Evolutionary conservation across 306 rosid genomes (phyloP).

Genomic region (Fragaria nilgerrensis): DNA sequence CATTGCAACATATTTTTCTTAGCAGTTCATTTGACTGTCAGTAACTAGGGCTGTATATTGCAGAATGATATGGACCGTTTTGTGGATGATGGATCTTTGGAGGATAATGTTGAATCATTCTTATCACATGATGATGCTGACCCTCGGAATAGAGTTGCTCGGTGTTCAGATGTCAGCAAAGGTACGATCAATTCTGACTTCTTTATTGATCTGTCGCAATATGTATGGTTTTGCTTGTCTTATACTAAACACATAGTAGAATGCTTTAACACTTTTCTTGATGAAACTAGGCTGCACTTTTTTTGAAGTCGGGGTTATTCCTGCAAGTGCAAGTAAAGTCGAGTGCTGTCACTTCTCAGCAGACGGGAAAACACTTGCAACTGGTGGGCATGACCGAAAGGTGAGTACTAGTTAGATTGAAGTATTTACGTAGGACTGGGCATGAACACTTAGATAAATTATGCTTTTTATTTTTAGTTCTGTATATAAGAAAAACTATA

Average conservation of each 20-base stretch:
- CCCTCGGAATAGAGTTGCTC: conserved; percentile 40
- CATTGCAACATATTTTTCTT: conserved; percentile 1
- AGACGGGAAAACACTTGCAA: conserved; percentile 82
- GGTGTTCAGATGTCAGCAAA: conserved; percentile 39
- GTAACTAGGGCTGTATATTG: conserved; percentile 25
- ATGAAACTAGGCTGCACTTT: conserved; percentile 43
- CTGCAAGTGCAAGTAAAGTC: conserved; percentile 57
- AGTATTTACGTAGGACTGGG: conserved; percentile 10
- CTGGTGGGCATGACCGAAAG: conserved; percentile 84
- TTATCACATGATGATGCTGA: conserved; percentile 45
- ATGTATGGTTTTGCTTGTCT: not conserved
- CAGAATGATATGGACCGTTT: conserved; percentile 58
- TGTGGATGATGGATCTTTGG: conserved; percentile 57
- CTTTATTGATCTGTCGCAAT: not conserved
- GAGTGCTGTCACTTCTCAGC: conserved; percentile 86
- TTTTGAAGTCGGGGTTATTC: conserved; percentile 42
- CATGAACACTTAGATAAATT: not conserved
- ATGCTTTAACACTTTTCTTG: conserved; percentile 23
- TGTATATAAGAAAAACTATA: not conserved
- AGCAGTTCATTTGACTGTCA: conserved; percentile 13
- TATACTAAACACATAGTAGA: conserved; percentile 6
- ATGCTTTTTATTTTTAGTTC: no score
- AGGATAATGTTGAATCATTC: conserved; percentile 53
- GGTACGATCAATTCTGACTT: conserved; percentile 37
- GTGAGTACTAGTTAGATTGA: conserved; percentile 31